Percentiles rank a stretch among this genome's conserved stretches.
Evolutionary conservation across 495 filamentous ascomycete genomes (phyloP).

Genomic region (Talaromyces nanjingensis): DNA sequence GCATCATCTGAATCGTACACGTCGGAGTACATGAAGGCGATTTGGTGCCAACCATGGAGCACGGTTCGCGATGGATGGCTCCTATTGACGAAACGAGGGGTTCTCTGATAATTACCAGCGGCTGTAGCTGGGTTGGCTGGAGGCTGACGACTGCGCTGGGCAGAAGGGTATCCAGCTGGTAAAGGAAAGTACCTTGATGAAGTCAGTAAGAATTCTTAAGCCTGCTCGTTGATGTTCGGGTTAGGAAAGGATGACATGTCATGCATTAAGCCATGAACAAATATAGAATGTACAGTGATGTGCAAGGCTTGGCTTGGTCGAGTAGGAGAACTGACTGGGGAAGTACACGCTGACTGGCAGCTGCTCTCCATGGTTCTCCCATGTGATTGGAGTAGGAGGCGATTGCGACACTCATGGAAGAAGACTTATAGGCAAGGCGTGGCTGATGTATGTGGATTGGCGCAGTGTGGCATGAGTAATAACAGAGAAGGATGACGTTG

Average conservation of each 20-base stretch:
- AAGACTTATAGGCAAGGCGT: neutral
- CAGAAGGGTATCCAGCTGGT: neutral
- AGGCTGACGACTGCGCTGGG: neutral
- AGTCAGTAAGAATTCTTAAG: neutral
- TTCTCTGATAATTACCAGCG: neutral
- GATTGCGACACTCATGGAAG: neutral
- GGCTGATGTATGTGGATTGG: neutral
- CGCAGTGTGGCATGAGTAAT: neutral
- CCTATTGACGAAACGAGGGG: neutral
- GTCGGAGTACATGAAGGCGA: conserved; percentile 32
- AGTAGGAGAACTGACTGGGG: neutral
- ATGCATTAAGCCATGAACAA: neutral
- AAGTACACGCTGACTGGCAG: neutral
- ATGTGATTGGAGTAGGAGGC: neutral
- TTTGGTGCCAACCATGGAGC: neutral
- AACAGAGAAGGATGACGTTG: neutral
- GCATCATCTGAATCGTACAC: conserved; percentile 42
- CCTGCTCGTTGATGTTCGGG: neutral
- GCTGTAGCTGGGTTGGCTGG: neutral
- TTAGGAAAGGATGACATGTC: neutral
- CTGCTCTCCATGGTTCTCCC: neutral
- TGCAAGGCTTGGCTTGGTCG: neutral
- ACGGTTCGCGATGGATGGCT: neutral
- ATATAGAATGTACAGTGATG: neutral
- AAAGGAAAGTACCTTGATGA: neutral